Evolutionary conservation across 495 filamentous ascomycete species (phyloP), one percentile per base, ranked within the genome.

Genomic region (Neurospora sp.): DNA sequence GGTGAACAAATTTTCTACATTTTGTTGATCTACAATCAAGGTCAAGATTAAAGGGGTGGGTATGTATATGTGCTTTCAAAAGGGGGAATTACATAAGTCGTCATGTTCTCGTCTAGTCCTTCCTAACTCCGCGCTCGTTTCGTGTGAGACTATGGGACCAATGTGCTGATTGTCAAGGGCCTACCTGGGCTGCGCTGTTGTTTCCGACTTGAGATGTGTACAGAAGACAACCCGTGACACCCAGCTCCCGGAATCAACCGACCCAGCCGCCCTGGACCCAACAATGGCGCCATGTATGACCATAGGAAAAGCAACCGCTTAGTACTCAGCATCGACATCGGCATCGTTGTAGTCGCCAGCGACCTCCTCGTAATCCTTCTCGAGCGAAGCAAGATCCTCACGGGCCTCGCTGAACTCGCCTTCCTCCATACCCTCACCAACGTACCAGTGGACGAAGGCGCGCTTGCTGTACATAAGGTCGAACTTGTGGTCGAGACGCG

Each of bases 391-490:
- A 71, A 97, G 85, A 80, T 97, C 93, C 86, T 97, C 93, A 71
- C 93, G 89, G 68, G 93, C 93, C 85, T 97, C 93, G 72, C 89
- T 91, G 84, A 97, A 97, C 84, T 97, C 93, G 75, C 93, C 93
- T 81, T 97, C 93, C 86, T 97, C 93, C 93, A 97, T 97, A 84
- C 93, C 93, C 84, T 97, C 93, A 77, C 93, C 93, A 66, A 97
- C 93, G 78, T 97, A 97, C 93, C 93, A 97, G 83, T 97, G 93
- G 18, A 97, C 93, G 79, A 97, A 97, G 53, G 93, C 93, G 77
- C 93, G 92, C 89, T 97, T 97, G 84, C 89, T 92, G 86, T 97
- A 96, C 94, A 97, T 97, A 75, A 97, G 92, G 77, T 97, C 94
- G 83, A 97, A 97, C 84, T 97, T 97, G 86, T 93, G 89, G 82